Evolutionary conservation across 139 green algal genomes (phyloP).

Genomic region (Chlamydomonas incerta): DNA sequence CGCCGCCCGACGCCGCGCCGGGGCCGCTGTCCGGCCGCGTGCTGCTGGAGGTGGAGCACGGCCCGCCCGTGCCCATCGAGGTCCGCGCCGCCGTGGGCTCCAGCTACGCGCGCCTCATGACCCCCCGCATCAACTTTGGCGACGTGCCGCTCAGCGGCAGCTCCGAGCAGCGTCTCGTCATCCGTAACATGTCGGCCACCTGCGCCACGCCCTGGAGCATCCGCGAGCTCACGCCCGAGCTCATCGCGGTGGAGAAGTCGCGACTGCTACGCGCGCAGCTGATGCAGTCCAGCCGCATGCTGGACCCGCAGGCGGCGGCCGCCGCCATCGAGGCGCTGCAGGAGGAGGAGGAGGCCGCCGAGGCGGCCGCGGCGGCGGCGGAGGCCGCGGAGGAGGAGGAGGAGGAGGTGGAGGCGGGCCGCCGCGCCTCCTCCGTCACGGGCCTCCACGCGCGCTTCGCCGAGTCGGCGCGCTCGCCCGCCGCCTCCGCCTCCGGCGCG

Average conservation of each 20-base stretch:
- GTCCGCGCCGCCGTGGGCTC: slow-evolving; percentile 24
- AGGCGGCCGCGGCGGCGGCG: too few relatives aligned
- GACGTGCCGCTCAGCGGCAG: slow-evolving; percentile 40
- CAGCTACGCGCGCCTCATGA: slow-evolving; percentile 29
- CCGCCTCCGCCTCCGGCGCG: neutral
- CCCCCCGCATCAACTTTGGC: slow-evolving; percentile 51
- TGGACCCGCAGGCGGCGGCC: slow-evolving; percentile 18
- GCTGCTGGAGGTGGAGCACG: neutral
- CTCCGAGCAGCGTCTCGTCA: slow-evolving; percentile 19
- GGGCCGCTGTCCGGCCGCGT: neutral
- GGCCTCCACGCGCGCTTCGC: neutral
- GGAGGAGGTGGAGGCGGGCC: neutral
- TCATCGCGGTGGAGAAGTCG: slow-evolving; percentile 28
- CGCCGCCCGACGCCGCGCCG: neutral
- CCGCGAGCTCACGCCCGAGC: slow-evolving; percentile 34
- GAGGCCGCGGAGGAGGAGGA: neutral
- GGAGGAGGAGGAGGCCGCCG: neutral
- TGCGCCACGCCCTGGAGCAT: slow-evolving; percentile 44
- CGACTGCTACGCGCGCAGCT: slow-evolving; percentile 29
- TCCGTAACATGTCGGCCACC: slow-evolving; percentile 52
- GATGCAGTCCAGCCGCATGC: slow-evolving; percentile 26
- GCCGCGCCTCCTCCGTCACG: too few relatives aligned
- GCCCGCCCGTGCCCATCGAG: slow-evolving; percentile 15
- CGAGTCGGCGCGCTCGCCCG: neutral
- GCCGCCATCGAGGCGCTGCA: neutral